Evolutionary conservation across 768 basidiomycete species (phyloP), one percentile per base, ranked within the genome.

Genomic region (Mycena floridula): DNA sequence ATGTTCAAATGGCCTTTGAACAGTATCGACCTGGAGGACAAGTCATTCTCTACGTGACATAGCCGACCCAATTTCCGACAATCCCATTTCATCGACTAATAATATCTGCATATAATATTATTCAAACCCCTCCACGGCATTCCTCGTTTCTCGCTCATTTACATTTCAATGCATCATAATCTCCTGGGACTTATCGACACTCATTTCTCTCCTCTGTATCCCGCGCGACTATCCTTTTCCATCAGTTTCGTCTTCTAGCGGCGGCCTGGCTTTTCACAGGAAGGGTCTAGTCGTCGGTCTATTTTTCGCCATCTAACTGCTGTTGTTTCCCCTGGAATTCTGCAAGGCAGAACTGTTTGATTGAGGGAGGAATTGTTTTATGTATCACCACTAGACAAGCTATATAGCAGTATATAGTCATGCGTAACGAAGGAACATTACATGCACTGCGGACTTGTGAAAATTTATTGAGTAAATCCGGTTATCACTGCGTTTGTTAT

Each of bases 1-100:
- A 95, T 59, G 86, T 94, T 26, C 87, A 90, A 54, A 90, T 95
- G 79, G 92, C 92, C 28, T 93, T 95, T 52, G 91, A 93, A 64
- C 76, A 82, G 46, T 83, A 78, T 64, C 74, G 80, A 50, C 81
- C 84, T 24, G 84, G 83, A n/a, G 79, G 79, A 49, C 88, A 88
- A 64, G 85, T 90, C 46, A 85, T 81, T 15, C 73, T 90, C 39
- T 88, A 80, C 63, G 88, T 90, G 56, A 82, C 79, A 60, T 89
- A 27, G 20, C 15, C 23, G 15, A 13, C 3, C n/a, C 41, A 42
- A 16, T 13, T 25, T 16, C 25, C 41, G 15, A 25, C 41, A 27
- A n/a, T 25, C n/a, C 15, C n/a, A 42, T 25, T 4, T 27, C 20
- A 18, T 25, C 22, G n/a, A 42, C 41, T 23, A 20, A 42, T 42